Evolutionary conservation across 2,329 filamentous ascomycete species (phyloP), one percentile per base, ranked within the genome.

Genomic region (Colletotrichum theobromicola): DNA sequence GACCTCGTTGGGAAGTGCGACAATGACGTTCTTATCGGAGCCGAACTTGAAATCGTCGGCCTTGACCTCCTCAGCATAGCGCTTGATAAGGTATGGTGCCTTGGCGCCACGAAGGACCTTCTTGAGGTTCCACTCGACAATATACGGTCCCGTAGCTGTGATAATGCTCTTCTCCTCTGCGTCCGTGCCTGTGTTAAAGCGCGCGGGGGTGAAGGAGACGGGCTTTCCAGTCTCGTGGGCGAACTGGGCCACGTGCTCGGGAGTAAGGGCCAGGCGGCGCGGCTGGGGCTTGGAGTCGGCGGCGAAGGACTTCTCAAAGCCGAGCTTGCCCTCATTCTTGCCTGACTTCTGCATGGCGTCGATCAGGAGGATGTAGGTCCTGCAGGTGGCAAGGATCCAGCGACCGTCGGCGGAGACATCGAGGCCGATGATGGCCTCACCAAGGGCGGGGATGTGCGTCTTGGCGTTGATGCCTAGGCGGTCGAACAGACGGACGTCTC

Each of bases 1-100:
- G 78, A 99, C 97, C 83, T 98, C 96, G 82, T 99, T 98, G 3
- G 97, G 96, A 77, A 99, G 87, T 1, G 97, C 97, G 42, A 99
- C 96, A 80, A 99, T 98, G 79, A 99, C 95, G 80, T 98, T 98
- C 90, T 98, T 98, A 84, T 99, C 97, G 7, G 93, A 96, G 61
- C 96, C 96, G 81, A 95, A 99, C 80, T 97, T 95, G 92, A 99
- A 99, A 83, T 99, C 98, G 83, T 99, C 97, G 5, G 97, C 97
- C 88, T 97, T 98, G 81, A 99, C 95, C 77, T 98, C 94, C 80
- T 99, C 97, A 1, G 92, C 90, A 82, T 99, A 99, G 18, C 97
- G 93, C 89, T 98, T 98, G 89, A 99, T 98, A 79, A 93, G 94
- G 86, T 99, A 99, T 0, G 96, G 94, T 74, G 97, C 94, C 84